A percentile compares a stretch with the other conserved stretches of the same genome.
Evolutionary conservation across 1,284 basidiomycete genomes (phyloP).

Genomic region (Anthracocystis setariae): DNA sequence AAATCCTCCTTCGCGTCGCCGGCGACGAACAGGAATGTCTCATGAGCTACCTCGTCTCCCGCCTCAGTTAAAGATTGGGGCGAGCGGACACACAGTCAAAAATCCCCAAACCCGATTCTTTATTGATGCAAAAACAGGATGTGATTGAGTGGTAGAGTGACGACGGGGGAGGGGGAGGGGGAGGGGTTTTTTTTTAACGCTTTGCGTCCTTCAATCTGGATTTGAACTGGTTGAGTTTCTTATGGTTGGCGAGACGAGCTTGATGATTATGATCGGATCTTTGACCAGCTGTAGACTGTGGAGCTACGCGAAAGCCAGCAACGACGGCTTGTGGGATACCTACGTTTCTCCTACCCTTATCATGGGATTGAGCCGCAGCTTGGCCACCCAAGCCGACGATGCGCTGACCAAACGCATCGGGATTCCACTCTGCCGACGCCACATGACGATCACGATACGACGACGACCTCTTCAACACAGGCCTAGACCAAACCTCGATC

Average conservation of each 20-base stretch:
- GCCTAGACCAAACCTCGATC: slow-evolving; percentile 72
- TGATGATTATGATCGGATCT: slow-evolving; percentile 50
- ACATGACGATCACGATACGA: slow-evolving; percentile 64
- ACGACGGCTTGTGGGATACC: slow-evolving; percentile 59
- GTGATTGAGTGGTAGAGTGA: no score
- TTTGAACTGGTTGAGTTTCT: slow-evolving; percentile 61
- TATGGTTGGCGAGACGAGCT: slow-evolving; percentile 56
- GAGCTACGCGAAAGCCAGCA: slow-evolving; percentile 57
- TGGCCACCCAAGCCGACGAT: not conserved
- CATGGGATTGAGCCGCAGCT: slow-evolving; percentile 8
- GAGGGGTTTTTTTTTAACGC: slow-evolving; percentile 24
- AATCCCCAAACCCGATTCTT: no score
- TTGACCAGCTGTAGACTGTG: slow-evolving; percentile 44
- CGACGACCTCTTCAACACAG: slow-evolving; percentile 61
- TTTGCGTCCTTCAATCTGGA: slow-evolving; percentile 56
- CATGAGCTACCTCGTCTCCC: slow-evolving; percentile 64
- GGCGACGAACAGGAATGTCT: slow-evolving; percentile 64
- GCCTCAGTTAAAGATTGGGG: slow-evolving; percentile 44
- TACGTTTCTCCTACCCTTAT: slow-evolving; percentile 47
- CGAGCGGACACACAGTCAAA: no score
- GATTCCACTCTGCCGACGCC: slow-evolving; percentile 54
- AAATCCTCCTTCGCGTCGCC: slow-evolving; percentile 59
- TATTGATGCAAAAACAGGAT: no score
- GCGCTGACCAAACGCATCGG: slow-evolving; percentile 45
- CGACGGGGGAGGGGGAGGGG: no score